Base-by-base conservation (phyloP, 805 yeast genomes). In the Yarrowia bubula region DNA sequence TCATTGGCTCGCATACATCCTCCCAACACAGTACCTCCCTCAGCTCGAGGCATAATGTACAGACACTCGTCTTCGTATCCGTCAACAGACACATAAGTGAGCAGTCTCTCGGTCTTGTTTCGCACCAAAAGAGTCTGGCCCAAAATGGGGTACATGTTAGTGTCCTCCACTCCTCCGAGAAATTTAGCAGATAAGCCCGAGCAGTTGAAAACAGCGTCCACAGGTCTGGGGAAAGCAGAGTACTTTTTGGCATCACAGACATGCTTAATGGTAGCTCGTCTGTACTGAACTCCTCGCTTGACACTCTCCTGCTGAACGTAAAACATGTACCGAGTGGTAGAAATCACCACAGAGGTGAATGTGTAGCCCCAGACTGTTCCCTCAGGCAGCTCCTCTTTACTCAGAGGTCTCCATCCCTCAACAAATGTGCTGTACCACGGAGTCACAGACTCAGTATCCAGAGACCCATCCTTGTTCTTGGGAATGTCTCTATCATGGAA, bases 131-230 rank as follows among this genome's bases (percentile, higher is more conserved):
- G 44, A 22, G 65, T 61, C 72, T 89, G 96, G 6, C 96, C 96
- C 65, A 96, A 78, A 0, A 89, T 84, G 6, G 96, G 93, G 69
- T 85, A 87, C 32, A 87, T 82, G 0, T 77, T 75, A 7, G 76
- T 67, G 71, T 90, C 96, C 17, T 77, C 75, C 18, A 87, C 90
- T 11, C 93, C 95, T 10, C 85, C 85, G 6, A 90, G 76, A 2
- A 74, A 72, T 53, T 77, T 78, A 1, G 95, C 89, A 13, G 91
- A 89, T 18, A 87, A 77, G 6, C 96, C 96, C 0, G 92, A 80
- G 74, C 96, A 89, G 71, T 90, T 90, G 80, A 89, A 86, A 6
- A 88, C 87, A 4, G 75, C 78, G 44, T 78, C 74, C 1, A 86
- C 79, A 1, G 72, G 46, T 51, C 57, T 35, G 65, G 37, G 57